phyloP scores from a whole-genome alignment of 2,329 filamentous ascomycete genomes.

The Exophiala alcalophila region DNA sequence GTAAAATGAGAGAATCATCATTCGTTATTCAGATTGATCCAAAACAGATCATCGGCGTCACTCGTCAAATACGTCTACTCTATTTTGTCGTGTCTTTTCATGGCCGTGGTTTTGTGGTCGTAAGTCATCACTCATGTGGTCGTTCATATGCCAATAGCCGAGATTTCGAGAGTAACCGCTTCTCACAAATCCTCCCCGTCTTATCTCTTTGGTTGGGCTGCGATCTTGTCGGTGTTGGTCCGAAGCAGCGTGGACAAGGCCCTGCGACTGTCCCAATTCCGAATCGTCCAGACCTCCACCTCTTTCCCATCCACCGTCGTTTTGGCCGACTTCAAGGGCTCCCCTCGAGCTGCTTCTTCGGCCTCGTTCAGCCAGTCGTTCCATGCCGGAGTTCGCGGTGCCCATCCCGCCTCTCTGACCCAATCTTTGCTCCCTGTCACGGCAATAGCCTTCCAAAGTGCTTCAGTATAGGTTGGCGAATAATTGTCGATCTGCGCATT shows the following conservation, averaged over 20 bases:
- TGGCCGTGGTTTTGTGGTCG: slow-evolving; percentile 1
- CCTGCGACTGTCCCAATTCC: slow-evolving; percentile 30
- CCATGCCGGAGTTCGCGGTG: slow-evolving; percentile 44
- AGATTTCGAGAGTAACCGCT: neutral
- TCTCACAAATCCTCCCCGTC: neutral
- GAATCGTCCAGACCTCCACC: slow-evolving; percentile 29
- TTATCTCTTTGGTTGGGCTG: slow-evolving; percentile 2
- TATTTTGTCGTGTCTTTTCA: slow-evolving; percentile 6
- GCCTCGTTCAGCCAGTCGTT: slow-evolving; percentile 42
- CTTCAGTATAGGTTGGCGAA: slow-evolving; percentile 43
- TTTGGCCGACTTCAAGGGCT: slow-evolving; percentile 21
- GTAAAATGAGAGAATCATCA: neutral
- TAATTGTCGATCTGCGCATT: slow-evolving; percentile 35
- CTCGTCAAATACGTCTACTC: too few species aligned
- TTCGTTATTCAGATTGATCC: neutral
- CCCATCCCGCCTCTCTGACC: slow-evolving; percentile 42
- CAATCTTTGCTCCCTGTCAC: slow-evolving; percentile 45
- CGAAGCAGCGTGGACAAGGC: slow-evolving; percentile 28
- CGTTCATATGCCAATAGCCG: neutral
- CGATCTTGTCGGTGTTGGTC: slow-evolving; percentile 25
- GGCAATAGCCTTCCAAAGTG: slow-evolving; percentile 50
- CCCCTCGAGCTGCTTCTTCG: slow-evolving; percentile 27
- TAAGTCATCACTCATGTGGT: slow-evolving; percentile 11
- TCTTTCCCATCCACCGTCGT: slow-evolving; percentile 21
- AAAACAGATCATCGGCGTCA: too few species aligned